Evolutionary conservation across 257 asterid genomes (phyloP).

Genomic region (Solanum raphanifolium): DNA sequence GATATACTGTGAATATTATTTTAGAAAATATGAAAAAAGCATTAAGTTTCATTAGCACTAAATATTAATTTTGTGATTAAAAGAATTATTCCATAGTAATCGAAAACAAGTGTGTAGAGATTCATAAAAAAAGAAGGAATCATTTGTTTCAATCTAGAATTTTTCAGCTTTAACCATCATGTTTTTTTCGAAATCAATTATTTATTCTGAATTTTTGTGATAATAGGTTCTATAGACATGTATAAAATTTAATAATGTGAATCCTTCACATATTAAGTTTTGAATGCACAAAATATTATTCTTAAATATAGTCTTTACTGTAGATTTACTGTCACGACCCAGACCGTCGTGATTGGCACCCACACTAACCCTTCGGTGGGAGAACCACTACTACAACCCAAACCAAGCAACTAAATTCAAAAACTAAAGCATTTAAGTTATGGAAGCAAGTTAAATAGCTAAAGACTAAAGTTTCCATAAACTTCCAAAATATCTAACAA

Average conservation of each 20-base stretch:
- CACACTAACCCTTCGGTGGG: too few species aligned
- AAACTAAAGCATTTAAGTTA: too few species aligned
- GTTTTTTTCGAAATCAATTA: neutral
- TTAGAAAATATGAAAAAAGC: neutral
- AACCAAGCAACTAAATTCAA: too few species aligned
- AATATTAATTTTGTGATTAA: neutral
- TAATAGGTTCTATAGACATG: neutral
- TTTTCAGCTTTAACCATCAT: neutral
- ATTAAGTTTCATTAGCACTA: neutral
- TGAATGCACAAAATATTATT: too few species aligned
- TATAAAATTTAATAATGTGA: neutral
- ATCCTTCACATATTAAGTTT: too few species aligned
- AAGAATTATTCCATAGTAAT: neutral
- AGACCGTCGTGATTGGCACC: too few species aligned
- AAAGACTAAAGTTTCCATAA: too few species aligned
- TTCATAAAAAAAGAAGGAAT: neutral
- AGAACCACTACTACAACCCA: too few species aligned
- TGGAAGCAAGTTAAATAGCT: too few species aligned
- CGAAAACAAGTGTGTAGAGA: neutral
- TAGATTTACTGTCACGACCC: too few species aligned
- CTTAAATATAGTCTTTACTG: too few species aligned
- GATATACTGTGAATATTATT: neutral
- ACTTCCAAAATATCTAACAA: too few species aligned
- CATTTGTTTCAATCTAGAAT: neutral
- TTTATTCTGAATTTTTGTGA: neutral